Percentiles rank a stretch among this genome's conserved stretches.
These are phyloP conservation scores for Botryotinia convoluta DNA, from an alignment of 2,329 filamentous ascomycete species.

Conservation along the genomic window DNA sequence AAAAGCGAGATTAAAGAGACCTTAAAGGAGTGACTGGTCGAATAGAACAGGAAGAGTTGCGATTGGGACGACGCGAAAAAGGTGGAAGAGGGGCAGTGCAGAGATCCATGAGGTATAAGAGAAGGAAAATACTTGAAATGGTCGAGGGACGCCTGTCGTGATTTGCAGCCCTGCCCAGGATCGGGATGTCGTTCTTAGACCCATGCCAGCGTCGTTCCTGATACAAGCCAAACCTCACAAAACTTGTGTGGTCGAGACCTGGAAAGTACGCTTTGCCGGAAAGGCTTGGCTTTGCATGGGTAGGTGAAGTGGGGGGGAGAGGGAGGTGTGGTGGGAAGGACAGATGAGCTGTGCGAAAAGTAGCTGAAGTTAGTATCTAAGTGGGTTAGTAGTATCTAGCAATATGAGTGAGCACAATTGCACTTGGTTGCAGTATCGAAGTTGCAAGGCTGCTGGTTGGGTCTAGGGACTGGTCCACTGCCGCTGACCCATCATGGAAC, in stretches of 20 bases:
- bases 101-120: conserved; percentile 52
- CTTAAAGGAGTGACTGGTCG: conserved; percentile 53
- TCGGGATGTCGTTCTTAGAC: conserved; percentile 34
- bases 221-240: conserved; percentile 38
- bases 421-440: conserved; percentile 24
- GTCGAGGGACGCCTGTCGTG: conserved; percentile 39
- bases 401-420: conserved; percentile 17
- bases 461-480: conserved; percentile 15
- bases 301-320: conserved; percentile 15
- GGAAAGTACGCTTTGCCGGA: conserved; percentile 31
- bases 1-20: conserved; percentile 44
- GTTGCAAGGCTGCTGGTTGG: conserved; percentile 20
- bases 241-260: conserved; percentile 35
- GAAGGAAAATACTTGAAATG: conserved; percentile 42
- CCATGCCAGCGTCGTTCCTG: conserved; percentile 36
- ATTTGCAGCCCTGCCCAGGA: conserved; percentile 34
- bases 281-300: conserved; percentile 28
- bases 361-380: conserved; percentile 15
- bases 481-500: conserved; percentile 26
- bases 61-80: conserved; percentile 48
- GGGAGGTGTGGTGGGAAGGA: conserved; percentile 7
- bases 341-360: conserved; percentile 18
- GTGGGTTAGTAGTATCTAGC: conserved; percentile 2
- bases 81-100: conserved; percentile 48
- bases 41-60: conserved; percentile 42